These are phyloP conservation scores for Sporothrix sp. DNA, from an alignment of 2,329 filamentous ascomycete species.

Conservation along the genomic window DNA sequence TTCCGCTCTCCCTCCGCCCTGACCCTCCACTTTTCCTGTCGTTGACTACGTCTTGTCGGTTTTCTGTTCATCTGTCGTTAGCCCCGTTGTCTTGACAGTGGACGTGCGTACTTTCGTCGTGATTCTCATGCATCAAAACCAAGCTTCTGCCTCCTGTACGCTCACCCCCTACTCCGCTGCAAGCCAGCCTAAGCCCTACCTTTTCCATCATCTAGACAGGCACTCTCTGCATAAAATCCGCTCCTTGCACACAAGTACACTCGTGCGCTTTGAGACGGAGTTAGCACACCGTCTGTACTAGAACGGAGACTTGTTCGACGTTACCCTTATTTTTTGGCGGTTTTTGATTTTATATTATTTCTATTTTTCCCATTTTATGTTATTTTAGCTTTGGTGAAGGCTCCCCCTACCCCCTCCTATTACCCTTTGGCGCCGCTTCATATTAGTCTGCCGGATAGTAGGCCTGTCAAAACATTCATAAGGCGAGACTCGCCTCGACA, in stretches of 20 bases:
- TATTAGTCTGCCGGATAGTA: not conserved
- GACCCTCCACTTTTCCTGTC: not conserved
- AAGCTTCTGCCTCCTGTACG: too few relatives aligned
- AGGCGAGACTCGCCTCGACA: not conserved
- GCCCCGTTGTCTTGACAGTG: too few relatives aligned
- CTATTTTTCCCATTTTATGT: not conserved
- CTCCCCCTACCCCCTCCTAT: not conserved
- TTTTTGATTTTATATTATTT: not conserved
- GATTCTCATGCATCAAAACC: too few relatives aligned
- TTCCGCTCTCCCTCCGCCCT: too few relatives aligned
- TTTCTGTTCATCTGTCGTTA: not conserved
- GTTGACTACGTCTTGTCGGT: not conserved
- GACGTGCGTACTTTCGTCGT: too few relatives aligned
- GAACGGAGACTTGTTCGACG: not conserved
- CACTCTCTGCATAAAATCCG: not conserved
- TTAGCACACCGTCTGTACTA: not conserved
- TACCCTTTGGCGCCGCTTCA: not conserved
- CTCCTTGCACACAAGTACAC: not conserved
- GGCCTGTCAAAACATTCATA: not conserved
- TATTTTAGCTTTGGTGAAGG: not conserved
- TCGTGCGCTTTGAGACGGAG: too few relatives aligned
- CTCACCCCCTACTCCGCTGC: too few relatives aligned
- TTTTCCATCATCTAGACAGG: not conserved
- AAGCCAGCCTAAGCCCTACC: conserved; percentile 11
- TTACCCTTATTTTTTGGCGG: not conserved